Percentiles rank a stretch among this genome's conserved stretches.
phyloP scores from a whole-genome alignment of 169 alveolate species.

The Plasmodium adleri region DNA sequence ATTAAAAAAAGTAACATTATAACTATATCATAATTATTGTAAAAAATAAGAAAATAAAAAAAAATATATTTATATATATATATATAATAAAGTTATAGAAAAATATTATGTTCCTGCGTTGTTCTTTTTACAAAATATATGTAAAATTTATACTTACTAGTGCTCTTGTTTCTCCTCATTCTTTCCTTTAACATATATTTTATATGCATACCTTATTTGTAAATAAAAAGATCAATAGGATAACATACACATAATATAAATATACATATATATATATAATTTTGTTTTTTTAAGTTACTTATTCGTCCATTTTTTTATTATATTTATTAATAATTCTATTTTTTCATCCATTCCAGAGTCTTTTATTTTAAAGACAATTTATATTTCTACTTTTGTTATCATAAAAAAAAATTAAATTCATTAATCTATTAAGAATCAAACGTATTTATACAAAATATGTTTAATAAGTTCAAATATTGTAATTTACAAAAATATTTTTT shows the following conservation, averaged over 20 bases:
- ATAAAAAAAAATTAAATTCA: too few species aligned
- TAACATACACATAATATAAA: not conserved
- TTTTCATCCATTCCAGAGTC: constrained; percentile 60
- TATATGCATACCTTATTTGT: constrained; percentile 50
- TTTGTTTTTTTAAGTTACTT: constrained; percentile 26
- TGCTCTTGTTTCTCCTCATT: constrained; percentile 59
- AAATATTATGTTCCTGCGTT: too few species aligned
- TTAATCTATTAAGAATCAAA: too few species aligned
- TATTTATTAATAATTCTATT: constrained; percentile 29
- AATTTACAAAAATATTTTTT: too few species aligned
- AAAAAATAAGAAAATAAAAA: constrained; percentile 12
- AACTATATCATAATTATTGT: constrained; percentile 15
- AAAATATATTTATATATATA: not conserved
- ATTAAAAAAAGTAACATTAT: constrained; percentile 49
- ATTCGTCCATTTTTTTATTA: constrained; percentile 63
- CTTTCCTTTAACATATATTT: constrained; percentile 50
- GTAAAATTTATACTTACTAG: constrained; percentile 28
- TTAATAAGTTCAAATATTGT: too few species aligned
- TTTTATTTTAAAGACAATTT: constrained; percentile 6
- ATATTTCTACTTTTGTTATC: not conserved
- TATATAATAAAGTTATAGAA: too few species aligned
- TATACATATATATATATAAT: not conserved
- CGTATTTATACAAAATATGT: too few species aligned
- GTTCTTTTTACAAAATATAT: not conserved
- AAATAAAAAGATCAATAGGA: too few species aligned